Percentiles rank a stretch among this genome's conserved stretches.
Conservation (phyloP, 2,329 filamentous ascomycete species). For the Xylariaceae sp. region DNA sequence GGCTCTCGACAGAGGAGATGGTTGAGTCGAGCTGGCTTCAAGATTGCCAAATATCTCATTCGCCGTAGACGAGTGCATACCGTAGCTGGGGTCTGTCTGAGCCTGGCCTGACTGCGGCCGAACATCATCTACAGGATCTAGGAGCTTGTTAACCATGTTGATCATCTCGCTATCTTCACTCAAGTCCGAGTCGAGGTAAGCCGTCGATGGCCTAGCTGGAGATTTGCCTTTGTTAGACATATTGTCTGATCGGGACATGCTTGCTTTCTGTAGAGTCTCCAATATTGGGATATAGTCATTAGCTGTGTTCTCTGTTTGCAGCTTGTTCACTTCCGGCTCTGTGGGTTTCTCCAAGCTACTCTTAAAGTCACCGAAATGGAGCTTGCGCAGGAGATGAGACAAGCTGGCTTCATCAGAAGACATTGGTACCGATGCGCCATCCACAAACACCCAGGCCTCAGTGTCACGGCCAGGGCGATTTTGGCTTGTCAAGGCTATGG, state of each 20-base stretch:
- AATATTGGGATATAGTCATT: neutral
- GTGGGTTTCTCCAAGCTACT: slow-evolving; percentile 11
- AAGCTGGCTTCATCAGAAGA: slow-evolving; percentile 33
- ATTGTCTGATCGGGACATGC: neutral
- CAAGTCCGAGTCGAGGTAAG: slow-evolving; percentile 35
- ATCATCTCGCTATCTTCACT: slow-evolving; percentile 50
- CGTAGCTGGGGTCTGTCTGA: slow-evolving; percentile 57
- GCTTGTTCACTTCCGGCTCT: slow-evolving; percentile 7
- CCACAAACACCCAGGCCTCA: slow-evolving; percentile 39
- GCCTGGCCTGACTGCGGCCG: slow-evolving; percentile 37
- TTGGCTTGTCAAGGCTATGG: slow-evolving; percentile 42
- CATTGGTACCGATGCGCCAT: slow-evolving; percentile 25
- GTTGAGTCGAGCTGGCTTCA: slow-evolving; percentile 43
- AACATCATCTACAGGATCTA: slow-evolving; percentile 39
- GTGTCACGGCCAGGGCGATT: slow-evolving; percentile 28
- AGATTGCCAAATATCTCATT: slow-evolving; percentile 57
- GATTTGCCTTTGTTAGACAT: slow-evolving; percentile 28
- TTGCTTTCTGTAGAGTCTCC: neutral
- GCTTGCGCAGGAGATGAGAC: slow-evolving; percentile 34
- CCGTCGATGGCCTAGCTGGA: slow-evolving; percentile 13
- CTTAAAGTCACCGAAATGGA: slow-evolving; percentile 30
- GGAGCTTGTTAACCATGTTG: slow-evolving; percentile 50
- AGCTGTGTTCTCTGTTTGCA: neutral
- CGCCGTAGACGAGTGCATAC: slow-evolving; percentile 60
- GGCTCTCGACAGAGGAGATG: slow-evolving; percentile 45